phyloP scores from a whole-genome alignment of 108 stramenopile species.

The Conticribra guillardii region DNA sequence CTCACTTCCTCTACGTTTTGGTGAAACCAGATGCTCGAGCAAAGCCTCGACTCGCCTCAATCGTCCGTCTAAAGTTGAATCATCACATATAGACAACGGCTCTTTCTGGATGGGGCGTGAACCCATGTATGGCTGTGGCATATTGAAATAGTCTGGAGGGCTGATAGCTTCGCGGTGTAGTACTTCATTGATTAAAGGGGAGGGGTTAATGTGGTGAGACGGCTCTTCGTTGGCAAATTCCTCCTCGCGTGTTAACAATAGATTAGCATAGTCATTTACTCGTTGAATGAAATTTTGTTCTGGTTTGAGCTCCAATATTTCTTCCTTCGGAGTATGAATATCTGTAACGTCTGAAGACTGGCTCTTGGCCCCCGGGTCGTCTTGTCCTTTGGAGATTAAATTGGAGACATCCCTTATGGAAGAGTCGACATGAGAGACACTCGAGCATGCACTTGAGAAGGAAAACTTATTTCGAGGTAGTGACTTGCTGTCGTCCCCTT shows the following conservation, averaged over 20 bases:
- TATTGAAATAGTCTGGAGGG: no score
- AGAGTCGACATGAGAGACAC: no score
- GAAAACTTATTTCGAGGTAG: background rate
- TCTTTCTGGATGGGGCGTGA: background rate
- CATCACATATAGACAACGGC: background rate
- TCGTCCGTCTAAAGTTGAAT: slow-evolving; percentile 17
- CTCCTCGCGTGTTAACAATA: background rate
- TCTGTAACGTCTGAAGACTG: no score
- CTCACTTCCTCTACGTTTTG: background rate
- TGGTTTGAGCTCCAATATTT: no score
- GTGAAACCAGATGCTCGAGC: slow-evolving; percentile 27
- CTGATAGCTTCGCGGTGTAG: no score
- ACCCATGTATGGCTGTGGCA: background rate
- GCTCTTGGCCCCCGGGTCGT: background rate
- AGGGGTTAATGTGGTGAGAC: background rate
- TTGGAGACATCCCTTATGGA: no score
- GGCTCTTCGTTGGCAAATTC: slow-evolving; percentile 1
- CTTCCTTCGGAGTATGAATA: no score
- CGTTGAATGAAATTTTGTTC: background rate
- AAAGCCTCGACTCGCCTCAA: slow-evolving; percentile 27
- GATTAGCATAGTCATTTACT: background rate
- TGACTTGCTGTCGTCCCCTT: background rate
- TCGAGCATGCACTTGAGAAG: no score
- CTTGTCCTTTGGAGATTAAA: background rate
- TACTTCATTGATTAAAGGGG: no score